Conservation (phyloP, 2,329 filamentous ascomycete species). For the Nothomitra cinnamomea region DNA sequence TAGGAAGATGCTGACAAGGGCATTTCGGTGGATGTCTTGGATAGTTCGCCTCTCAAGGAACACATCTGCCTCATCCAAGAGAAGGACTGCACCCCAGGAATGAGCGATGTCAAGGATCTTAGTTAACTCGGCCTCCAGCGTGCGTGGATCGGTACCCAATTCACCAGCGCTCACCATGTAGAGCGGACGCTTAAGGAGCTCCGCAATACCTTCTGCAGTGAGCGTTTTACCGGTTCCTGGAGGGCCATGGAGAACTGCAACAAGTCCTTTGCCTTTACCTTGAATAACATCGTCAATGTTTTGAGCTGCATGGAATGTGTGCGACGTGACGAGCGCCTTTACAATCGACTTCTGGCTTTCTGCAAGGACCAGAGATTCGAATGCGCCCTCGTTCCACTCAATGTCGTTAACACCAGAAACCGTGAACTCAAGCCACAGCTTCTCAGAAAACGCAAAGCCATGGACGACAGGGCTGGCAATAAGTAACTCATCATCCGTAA, state of each 20-base stretch:
- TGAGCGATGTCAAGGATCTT: slow-evolving; percentile 77
- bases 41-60: slow-evolving; percentile 72
- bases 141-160: slow-evolving; percentile 58
- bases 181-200: slow-evolving; percentile 62
- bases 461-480: slow-evolving; percentile 72
- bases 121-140: slow-evolving; percentile 59
- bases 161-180: slow-evolving; percentile 75
- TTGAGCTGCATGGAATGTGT: slow-evolving; percentile 65
- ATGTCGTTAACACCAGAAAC: slow-evolving; percentile 68
- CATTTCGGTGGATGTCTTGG: slow-evolving; percentile 71
- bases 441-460: slow-evolving; percentile 76
- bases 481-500: slow-evolving; percentile 69
- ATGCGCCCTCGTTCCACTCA: slow-evolving; percentile 68
- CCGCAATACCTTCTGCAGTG: slow-evolving; percentile 73
- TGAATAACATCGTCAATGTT: slow-evolving; percentile 58
- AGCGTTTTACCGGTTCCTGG: slow-evolving; percentile 81
- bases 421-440: slow-evolving; percentile 77
- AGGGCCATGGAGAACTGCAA: slow-evolving; percentile 66
- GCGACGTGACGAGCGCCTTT: slow-evolving; percentile 65
- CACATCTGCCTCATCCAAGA: slow-evolving; percentile 74
- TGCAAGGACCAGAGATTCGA: slow-evolving; percentile 61
- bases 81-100: slow-evolving; percentile 68
- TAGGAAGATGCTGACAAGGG: slow-evolving; percentile 73
- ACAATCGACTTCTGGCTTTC: slow-evolving; percentile 49
- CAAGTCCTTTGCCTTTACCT: slow-evolving; percentile 75